These are phyloP conservation scores for Castanopsis chinensis DNA, from an alignment of 306 rosid species.

Conservation along the genomic window DNA sequence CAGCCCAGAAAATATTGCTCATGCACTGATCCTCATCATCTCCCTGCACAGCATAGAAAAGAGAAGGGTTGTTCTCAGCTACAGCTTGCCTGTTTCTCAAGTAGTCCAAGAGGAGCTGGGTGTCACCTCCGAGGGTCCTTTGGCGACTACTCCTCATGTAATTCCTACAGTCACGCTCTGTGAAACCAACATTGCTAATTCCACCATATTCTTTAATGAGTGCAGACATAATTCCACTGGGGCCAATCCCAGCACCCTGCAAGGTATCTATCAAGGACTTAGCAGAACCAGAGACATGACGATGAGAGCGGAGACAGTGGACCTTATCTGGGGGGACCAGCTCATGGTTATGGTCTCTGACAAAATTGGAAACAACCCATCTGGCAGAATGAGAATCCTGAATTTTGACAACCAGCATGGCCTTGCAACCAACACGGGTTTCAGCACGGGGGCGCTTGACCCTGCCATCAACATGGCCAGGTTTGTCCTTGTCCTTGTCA, in stretches of 20 bases:
- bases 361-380: constrained; percentile 35
- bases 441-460: constrained; percentile 49
- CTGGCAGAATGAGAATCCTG: constrained; percentile 41
- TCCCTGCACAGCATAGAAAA: constrained; percentile 36
- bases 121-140: constrained; percentile 38
- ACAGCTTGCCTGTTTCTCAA: constrained; percentile 30
- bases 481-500: constrained; percentile 46
- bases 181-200: constrained; percentile 33
- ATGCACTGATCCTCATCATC: constrained; percentile 35
- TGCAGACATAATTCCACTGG: constrained; percentile 42
- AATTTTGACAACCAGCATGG: constrained; percentile 51
- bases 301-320: constrained; percentile 36
- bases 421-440: constrained; percentile 44
- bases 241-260: constrained; percentile 44
- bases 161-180: constrained; percentile 39
- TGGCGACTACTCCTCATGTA: constrained; percentile 36
- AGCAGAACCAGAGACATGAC: constrained; percentile 33
- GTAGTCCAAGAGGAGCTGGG: constrained; percentile 30
- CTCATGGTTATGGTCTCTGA: constrained; percentile 39
- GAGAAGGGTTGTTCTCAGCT: constrained; percentile 18
- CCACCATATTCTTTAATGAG: constrained; percentile 36
- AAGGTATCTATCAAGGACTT: constrained; percentile 37
- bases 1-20: constrained; percentile 36
- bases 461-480: constrained; percentile 25
- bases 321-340: constrained; percentile 37